Evolutionary conservation across 768 basidiomycete genomes (phyloP).

Genomic region (Leucosporidium creatinivorum): DNA sequence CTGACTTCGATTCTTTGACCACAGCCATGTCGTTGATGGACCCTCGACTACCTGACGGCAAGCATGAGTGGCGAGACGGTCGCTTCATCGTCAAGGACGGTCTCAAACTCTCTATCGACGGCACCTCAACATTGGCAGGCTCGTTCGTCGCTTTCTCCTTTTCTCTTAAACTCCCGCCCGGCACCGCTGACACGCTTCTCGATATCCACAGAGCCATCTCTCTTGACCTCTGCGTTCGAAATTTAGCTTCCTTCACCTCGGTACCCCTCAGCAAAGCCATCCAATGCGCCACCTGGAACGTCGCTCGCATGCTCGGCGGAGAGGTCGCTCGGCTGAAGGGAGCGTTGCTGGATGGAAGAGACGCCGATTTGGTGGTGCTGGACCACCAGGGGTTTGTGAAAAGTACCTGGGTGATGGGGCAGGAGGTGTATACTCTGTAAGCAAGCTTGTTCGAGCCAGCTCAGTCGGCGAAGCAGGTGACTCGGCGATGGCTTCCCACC

Average conservation of each 20-base stretch:
- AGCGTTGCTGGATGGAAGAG: conserved; percentile 68
- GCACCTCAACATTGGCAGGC: conserved; percentile 80
- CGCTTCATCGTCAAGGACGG: conserved; percentile 73
- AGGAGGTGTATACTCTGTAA: conserved; percentile 23
- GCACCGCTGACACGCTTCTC: neutral
- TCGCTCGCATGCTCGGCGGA: conserved; percentile 75
- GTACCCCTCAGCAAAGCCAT: conserved; percentile 77
- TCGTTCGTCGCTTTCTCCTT: conserved; percentile 49
- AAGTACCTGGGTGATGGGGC: conserved; percentile 38
- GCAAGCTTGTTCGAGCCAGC: too few relatives aligned
- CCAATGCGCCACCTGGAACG: conserved; percentile 75
- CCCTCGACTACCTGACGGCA: conserved; percentile 71
- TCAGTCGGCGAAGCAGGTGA: too few relatives aligned
- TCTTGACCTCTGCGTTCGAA: conserved; percentile 74
- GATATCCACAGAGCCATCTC: conserved; percentile 16
- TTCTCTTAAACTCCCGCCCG: neutral
- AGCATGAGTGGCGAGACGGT: conserved; percentile 82
- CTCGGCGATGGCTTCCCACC: too few relatives aligned
- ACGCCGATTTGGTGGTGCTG: conserved; percentile 76
- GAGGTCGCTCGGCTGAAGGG: conserved; percentile 64
- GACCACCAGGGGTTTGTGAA: conserved; percentile 28
- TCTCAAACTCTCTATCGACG: conserved; percentile 69
- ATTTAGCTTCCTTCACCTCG: conserved; percentile 74
- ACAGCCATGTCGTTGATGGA: conserved; percentile 79
- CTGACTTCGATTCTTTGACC: neutral